These are phyloP conservation scores for Eimeria falciformis DNA, from an alignment of 169 alveolate species.

Conservation along the genomic window DNA sequence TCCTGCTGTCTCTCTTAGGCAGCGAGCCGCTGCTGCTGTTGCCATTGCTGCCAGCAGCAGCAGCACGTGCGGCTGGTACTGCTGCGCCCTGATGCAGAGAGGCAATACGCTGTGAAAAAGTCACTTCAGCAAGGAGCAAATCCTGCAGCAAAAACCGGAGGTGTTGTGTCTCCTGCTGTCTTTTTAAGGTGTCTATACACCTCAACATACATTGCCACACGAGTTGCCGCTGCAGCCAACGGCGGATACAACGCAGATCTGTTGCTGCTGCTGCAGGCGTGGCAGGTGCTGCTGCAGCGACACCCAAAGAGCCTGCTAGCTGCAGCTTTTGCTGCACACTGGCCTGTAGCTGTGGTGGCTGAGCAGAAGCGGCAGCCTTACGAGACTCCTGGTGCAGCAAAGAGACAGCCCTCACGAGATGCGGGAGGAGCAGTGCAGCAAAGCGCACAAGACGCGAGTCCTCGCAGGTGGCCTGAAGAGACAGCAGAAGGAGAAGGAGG, in stretches of 20 bases:
- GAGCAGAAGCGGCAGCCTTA: not conserved
- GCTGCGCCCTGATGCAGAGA: not conserved
- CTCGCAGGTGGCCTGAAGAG: not conserved
- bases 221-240: not conserved
- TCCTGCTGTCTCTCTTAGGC: not conserved
- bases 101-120: not conserved
- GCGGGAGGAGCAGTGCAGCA: not conserved
- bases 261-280: not conserved
- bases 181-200: not conserved
- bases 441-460: not conserved
- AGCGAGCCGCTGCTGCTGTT: not conserved
- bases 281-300: too few species aligned
- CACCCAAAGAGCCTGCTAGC: too few species aligned
- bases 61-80: not conserved
- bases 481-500: not conserved
- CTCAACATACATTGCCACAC: not conserved
- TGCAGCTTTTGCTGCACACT: too few species aligned
- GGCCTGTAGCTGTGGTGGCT: too few species aligned
- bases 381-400: not conserved
- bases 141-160: not conserved
- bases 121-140: not conserved
- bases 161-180: not conserved
- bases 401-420: not conserved
- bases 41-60: not conserved
- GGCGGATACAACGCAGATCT: not conserved